Percentiles rank a stretch among this genome's conserved stretches.
Conservation (phyloP, 805 yeast species). For the Yamadazyma kitorensis region DNA sequence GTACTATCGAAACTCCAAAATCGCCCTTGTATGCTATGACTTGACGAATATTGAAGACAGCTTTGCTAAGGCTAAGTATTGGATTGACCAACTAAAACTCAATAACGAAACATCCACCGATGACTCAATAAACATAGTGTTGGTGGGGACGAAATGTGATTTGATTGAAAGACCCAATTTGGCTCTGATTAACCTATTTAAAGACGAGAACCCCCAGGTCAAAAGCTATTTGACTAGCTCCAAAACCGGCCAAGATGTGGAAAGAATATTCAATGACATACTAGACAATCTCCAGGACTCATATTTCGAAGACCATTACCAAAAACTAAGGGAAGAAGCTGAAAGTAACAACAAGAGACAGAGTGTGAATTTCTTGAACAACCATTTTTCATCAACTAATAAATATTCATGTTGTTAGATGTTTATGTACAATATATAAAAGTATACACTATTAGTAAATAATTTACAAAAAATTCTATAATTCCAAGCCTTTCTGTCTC, state of each 20-base stretch:
- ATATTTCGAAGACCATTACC: conserved; percentile 20
- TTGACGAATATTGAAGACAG: conserved; percentile 46
- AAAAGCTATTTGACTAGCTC: conserved; percentile 56
- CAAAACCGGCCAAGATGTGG: conserved; percentile 63
- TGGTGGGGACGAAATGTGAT: conserved; percentile 87
- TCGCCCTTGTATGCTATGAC: conserved; percentile 86
- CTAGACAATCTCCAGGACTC: conserved; percentile 29
- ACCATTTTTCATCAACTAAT: conserved; percentile 5
- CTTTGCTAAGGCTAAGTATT: conserved; percentile 73
- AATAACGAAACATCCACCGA: conserved; percentile 19
- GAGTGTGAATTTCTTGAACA: conserved; percentile 8
- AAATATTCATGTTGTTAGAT: conserved; percentile 7
- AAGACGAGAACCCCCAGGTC: conserved; percentile 17
- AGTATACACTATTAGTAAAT: background rate
- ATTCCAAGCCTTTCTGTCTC: conserved; percentile 41
- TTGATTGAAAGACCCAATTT: conserved; percentile 28
- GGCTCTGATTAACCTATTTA: conserved; percentile 11
- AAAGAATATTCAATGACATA: conserved; percentile 29
- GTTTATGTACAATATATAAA: conserved; percentile 4
- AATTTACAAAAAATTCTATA: no score
- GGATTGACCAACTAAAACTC: conserved; percentile 76
- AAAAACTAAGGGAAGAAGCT: conserved; percentile 6
- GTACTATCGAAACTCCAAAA: conserved; percentile 85
- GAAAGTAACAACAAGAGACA: conserved; percentile 6
- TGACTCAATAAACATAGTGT: conserved; percentile 29